Conservation (phyloP, 2,329 filamentous ascomycete genomes). For the Clarireedia sp. region DNA sequence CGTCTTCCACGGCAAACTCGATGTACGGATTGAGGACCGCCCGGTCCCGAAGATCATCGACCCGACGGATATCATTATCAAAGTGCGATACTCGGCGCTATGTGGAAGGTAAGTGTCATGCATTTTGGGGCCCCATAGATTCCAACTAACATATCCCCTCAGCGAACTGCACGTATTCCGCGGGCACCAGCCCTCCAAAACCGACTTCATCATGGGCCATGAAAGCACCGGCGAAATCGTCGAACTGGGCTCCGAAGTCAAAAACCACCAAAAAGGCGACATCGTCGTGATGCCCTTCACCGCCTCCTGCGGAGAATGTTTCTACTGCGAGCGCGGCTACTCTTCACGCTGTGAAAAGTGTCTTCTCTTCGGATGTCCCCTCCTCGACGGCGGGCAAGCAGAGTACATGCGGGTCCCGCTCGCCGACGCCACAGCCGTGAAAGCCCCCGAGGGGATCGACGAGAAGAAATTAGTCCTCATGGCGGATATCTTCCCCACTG, state of each 20-base stretch:
- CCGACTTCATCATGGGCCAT: constrained; percentile 63
- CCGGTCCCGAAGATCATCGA: constrained; percentile 69
- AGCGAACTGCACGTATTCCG: constrained; percentile 78
- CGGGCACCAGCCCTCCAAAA: constrained; percentile 62
- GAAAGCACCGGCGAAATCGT: constrained; percentile 76
- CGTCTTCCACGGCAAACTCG: constrained; percentile 60
- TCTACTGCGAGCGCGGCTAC: constrained; percentile 73
- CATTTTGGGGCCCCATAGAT: not conserved
- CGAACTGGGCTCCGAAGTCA: constrained; percentile 59
- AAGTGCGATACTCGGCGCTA: constrained; percentile 73
- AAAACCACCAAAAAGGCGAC: constrained; percentile 64
- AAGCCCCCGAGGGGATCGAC: constrained; percentile 62
- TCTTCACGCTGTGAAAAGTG: constrained; percentile 70
- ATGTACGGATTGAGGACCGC: constrained; percentile 55
- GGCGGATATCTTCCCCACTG: constrained; percentile 87
- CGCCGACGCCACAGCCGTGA: constrained; percentile 73
- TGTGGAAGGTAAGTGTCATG: constrained; percentile 68
- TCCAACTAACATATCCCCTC: constrained; percentile 24
- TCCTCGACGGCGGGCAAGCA: constrained; percentile 71
- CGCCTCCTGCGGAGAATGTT: constrained; percentile 65
- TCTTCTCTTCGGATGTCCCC: constrained; percentile 60
- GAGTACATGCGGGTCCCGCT: constrained; percentile 75
- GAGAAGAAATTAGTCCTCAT: constrained; percentile 74
- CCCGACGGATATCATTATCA: constrained; percentile 70
- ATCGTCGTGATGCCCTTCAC: constrained; percentile 80